Base-by-base conservation (phyloP, 371 early-diverging fungal species). In the Entomophthora muscae region DNA sequence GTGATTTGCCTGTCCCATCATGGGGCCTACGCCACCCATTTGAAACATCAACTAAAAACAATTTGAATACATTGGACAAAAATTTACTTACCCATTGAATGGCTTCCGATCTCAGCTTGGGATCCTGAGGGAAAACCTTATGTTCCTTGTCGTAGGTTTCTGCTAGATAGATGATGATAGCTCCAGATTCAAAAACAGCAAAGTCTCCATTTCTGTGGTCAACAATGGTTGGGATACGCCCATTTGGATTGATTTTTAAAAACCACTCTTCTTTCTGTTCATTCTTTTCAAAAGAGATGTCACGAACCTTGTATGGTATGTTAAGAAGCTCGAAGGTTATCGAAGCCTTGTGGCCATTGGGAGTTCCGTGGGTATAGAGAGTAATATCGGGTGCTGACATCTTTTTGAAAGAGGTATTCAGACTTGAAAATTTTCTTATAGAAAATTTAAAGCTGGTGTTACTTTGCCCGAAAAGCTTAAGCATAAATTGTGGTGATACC, bases 191-290 rank as follows among this genome's bases (percentile, higher is more conserved):
- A 61, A 77, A 76, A 17, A 79, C 77, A 32, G 66, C 23, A 65
- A 78, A 77, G 65, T 76, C 75, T 55, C 68, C 69, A 51, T 67
- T 65, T 28, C 61, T 56, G 55, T 71, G 68, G 63, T 76, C 76
- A 5, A 73, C 71, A 52, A 79, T 72, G 26, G 78, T 73, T 32
- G 77, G 76, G 23, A 61, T 31, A 57, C 29, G 73, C 51, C 78
- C 76, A 66, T 78, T 76, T 26, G 80, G 80, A 66, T 74, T 76
- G 61, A 80, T 73, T 72, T 75, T 76, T 56, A 77, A 65, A 64
- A 73, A 77, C 75, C 76, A 76, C 28, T 71, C 71, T 53, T 73
- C 67, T 64, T 77, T 80, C 53, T 80, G 80, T 64, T 73, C 76
- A 53, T 68, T 65, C n/a, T 63, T 70, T 13, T 53, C 12, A 53